Evolutionary conservation across 176 grass and related monocot genomes (phyloP).

Genomic region (Oryza nivara): DNA sequence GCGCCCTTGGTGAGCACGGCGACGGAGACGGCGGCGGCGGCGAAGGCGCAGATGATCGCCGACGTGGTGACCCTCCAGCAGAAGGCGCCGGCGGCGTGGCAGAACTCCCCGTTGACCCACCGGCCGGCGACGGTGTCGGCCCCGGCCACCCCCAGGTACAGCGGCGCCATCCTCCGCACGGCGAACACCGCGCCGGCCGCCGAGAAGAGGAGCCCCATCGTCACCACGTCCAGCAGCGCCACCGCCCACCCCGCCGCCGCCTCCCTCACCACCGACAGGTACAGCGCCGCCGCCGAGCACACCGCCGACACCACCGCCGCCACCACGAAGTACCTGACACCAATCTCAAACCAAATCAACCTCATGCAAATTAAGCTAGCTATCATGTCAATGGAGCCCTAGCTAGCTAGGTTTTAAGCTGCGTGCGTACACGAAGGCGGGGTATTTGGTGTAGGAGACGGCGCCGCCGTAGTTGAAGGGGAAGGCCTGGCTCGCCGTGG

Average conservation of each 20-base stretch:
- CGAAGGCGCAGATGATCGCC: conserved; percentile 4
- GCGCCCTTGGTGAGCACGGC: conserved; percentile 11
- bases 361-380: not conserved
- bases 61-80: conserved; percentile 9
- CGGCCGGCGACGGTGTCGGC: not conserved
- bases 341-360: not conserved
- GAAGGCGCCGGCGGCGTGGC: conserved; percentile 14
- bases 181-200: conserved; percentile 33
- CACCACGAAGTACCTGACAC: conserved; percentile 50
- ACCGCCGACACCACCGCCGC: conserved; percentile 22
- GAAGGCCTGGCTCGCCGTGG: conserved; percentile 32
- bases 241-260: not conserved
- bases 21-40: not conserved
- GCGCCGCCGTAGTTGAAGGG: not conserved
- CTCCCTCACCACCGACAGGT: conserved; percentile 5
- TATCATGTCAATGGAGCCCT: not conserved
- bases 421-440: conserved; percentile 49
- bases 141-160: not conserved
- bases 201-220: conserved; percentile 44
- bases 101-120: not conserved
- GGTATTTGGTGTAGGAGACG: conserved; percentile 34
- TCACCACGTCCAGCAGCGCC: conserved; percentile 20
- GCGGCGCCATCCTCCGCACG: not conserved
- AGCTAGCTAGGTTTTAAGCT: too few species aligned
- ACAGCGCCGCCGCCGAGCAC: conserved; percentile 44